Percentiles rank a stretch among this genome's conserved stretches.
Conservation (phyloP, 108 stramenopile species). For the Cyclotella cryptica region DNA sequence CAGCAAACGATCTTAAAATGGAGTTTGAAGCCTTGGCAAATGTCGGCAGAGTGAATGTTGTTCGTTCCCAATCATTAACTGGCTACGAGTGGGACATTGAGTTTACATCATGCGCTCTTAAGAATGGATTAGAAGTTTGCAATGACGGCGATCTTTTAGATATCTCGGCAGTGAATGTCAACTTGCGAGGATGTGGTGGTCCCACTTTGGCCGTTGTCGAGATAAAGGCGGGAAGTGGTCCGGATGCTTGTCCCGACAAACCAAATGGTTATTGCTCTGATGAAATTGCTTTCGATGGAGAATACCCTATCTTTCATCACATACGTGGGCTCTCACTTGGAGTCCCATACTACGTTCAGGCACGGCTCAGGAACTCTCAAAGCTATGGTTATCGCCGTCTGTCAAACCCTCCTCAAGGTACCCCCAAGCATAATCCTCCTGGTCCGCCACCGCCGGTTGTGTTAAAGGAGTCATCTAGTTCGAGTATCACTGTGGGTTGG, state of each 20-base stretch:
- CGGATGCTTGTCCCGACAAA: slow-evolving; percentile 53
- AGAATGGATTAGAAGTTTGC: slow-evolving; percentile 66
- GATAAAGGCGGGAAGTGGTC: slow-evolving; percentile 52
- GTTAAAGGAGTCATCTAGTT: slow-evolving; percentile 61
- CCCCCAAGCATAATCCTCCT: slow-evolving; percentile 66
- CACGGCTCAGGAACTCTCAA: slow-evolving; percentile 68
- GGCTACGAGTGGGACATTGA: slow-evolving; percentile 83
- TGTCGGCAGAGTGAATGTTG: slow-evolving; percentile 72
- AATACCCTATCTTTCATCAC: slow-evolving; percentile 57
- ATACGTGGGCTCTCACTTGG: slow-evolving; percentile 64
- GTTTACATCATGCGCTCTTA: slow-evolving; percentile 66
- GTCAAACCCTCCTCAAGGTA: slow-evolving; percentile 38
- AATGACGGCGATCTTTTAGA: slow-evolving; percentile 72
- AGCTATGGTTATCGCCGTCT: slow-evolving; percentile 59
- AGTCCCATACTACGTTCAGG: slow-evolving; percentile 71
- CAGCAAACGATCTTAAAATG: slow-evolving; percentile 61
- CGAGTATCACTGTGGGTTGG: slow-evolving; percentile 82
- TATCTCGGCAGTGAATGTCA: slow-evolving; percentile 41
- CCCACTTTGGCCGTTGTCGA: slow-evolving; percentile 34
- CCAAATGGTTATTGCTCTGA: slow-evolving; percentile 53
- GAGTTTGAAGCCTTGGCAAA: slow-evolving; percentile 67
- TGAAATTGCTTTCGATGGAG: slow-evolving; percentile 53
- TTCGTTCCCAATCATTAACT: slow-evolving; percentile 47
- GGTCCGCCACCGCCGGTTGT: slow-evolving; percentile 73
- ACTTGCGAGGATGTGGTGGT: slow-evolving; percentile 60